Conservation (phyloP, 2,329 filamentous ascomycete genomes). For the Sclerotiophoma versabilis region DNA sequence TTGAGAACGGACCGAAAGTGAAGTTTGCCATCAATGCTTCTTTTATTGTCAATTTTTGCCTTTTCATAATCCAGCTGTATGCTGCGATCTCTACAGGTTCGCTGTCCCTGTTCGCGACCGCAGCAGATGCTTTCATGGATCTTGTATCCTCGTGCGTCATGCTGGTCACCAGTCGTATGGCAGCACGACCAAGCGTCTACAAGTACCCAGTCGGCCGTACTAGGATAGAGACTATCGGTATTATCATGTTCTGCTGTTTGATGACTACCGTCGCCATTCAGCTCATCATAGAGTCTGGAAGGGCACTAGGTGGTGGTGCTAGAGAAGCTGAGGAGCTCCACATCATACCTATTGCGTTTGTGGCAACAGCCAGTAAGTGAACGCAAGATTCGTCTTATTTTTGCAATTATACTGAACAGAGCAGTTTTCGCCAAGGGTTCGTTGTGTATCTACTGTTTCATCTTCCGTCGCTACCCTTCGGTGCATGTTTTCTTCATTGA, state of each 20-base stretch:
- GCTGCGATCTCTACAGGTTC: slow-evolving; percentile 66
- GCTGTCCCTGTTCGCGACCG: slow-evolving; percentile 69
- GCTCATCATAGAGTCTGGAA: slow-evolving; percentile 66
- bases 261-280: slow-evolving; percentile 72
- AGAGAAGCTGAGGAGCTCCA: slow-evolving; percentile 56
- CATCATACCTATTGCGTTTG: slow-evolving; percentile 63
- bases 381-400: background rate
- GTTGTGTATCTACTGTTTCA: slow-evolving; percentile 63
- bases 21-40: slow-evolving; percentile 50
- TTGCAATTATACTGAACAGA: slow-evolving; percentile 10
- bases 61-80: slow-evolving; percentile 66
- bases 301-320: slow-evolving; percentile 57
- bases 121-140: slow-evolving; percentile 71
- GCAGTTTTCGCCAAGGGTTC: slow-evolving; percentile 60
- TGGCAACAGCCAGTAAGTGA: slow-evolving; percentile 61
- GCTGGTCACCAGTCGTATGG: slow-evolving; percentile 66
- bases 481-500: slow-evolving; percentile 66
- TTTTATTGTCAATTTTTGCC: slow-evolving; percentile 51
- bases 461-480: slow-evolving; percentile 61
- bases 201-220: slow-evolving; percentile 70
- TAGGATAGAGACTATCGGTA: slow-evolving; percentile 69
- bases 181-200: slow-evolving; percentile 66
- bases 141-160: slow-evolving; percentile 70
- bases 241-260: slow-evolving; percentile 70
- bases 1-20: slow-evolving; percentile 55